Percentiles rank a stretch among this genome's conserved stretches.
phyloP scores from a whole-genome alignment of 202 grass and related monocot genomes.

The Saccharum hybrid region DNA sequence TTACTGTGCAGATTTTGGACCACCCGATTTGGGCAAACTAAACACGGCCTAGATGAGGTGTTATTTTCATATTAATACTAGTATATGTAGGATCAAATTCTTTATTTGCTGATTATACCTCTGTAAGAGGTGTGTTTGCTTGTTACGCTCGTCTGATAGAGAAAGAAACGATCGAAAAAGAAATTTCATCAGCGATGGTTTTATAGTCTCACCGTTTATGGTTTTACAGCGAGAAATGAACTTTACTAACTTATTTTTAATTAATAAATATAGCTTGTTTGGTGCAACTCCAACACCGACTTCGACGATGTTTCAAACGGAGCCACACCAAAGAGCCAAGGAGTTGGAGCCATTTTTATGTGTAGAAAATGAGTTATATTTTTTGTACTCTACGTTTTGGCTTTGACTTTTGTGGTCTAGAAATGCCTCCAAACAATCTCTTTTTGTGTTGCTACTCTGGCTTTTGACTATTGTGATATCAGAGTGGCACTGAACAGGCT shows the following conservation, averaged over 20 bases:
- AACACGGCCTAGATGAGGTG: background rate
- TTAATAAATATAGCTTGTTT: background rate
- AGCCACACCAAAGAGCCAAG: no score
- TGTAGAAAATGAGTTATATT: no score
- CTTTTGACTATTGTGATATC: no score
- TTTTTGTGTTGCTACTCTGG: no score
- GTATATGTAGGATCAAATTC: background rate
- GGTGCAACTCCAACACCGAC: background rate
- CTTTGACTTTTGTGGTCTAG: no score
- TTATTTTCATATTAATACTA: background rate
- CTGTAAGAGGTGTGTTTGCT: background rate
- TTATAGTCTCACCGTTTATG: background rate
- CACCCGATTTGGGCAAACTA: no score
- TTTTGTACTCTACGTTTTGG: no score
- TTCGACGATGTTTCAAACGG: background rate
- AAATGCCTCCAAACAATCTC: no score
- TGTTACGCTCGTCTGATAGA: background rate
- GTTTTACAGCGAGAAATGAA: background rate
- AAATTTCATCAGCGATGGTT: background rate
- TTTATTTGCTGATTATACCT: background rate
- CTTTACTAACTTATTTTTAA: fast-evolving
- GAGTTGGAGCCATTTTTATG: no score
- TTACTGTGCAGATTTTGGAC: no score
- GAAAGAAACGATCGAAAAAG: background rate
- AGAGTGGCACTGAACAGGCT: no score